Evolutionary conservation across 345 rosid genomes (phyloP).

Genomic region (Excoecaria agallocha): DNA sequence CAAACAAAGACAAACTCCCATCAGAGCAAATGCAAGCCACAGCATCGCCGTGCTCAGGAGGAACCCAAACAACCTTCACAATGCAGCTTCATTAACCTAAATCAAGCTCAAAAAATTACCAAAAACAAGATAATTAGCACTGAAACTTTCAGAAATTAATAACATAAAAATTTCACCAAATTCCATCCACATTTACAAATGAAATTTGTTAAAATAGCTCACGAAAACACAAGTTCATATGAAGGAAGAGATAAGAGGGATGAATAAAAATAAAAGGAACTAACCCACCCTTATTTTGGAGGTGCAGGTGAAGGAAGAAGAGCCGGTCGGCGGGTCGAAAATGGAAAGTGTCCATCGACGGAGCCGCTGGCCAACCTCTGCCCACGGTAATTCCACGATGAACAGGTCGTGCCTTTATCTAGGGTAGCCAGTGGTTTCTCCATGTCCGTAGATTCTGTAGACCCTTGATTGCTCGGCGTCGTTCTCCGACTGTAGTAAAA

Average conservation of each 20-base stretch:
- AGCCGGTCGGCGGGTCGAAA: constrained; percentile 49
- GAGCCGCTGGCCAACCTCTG: constrained; percentile 65
- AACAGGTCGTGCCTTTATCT: constrained; percentile 58
- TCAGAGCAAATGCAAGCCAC: constrained; percentile 67
- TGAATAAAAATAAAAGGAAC: neutral
- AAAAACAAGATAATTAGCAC: neutral
- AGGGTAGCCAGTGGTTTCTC: constrained; percentile 65
- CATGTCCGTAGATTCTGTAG: constrained; percentile 29
- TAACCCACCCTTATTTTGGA: constrained; percentile 57
- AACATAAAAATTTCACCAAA: neutral
- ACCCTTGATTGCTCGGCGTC: neutral
- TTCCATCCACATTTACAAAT: neutral
- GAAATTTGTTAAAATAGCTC: neutral
- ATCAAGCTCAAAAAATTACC: neutral
- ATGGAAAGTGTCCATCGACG: constrained; percentile 48
- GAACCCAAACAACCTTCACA: constrained; percentile 71
- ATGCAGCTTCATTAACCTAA: constrained; percentile 53
- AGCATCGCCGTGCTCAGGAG: constrained; percentile 73
- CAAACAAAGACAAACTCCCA: constrained; percentile 71
- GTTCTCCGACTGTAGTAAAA: neutral
- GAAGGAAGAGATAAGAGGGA: neutral
- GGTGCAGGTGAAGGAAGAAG: constrained; percentile 57
- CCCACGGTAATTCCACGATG: constrained; percentile 76
- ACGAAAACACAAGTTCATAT: neutral
- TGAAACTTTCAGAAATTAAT: neutral